phyloP scores from a whole-genome alignment of 2,329 filamentous ascomycete species.

The Arthrinium phaeospermum region DNA sequence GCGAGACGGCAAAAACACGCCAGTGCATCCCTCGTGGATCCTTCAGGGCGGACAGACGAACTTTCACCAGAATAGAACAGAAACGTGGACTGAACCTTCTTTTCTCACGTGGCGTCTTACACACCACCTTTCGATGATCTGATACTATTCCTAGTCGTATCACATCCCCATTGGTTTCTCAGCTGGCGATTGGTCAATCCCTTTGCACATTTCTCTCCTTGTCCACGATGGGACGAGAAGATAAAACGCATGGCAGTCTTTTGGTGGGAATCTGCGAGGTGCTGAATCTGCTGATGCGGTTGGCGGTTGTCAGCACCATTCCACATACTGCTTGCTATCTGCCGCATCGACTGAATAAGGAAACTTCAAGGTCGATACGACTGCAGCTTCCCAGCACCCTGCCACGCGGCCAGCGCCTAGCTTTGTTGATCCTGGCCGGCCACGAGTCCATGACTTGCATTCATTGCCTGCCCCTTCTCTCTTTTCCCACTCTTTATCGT shows the following conservation, averaged over 20 bases:
- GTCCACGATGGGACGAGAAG: neutral
- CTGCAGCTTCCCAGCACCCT: slow-evolving; percentile 2
- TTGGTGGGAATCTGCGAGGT: neutral
- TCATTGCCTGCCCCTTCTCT: neutral
- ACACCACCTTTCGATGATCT: neutral
- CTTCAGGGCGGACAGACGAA: slow-evolving; percentile 3
- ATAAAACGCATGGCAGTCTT: neutral
- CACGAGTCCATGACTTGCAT: slow-evolving; percentile 15
- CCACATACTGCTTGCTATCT: neutral
- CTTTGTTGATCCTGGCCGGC: neutral
- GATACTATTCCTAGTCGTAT: neutral
- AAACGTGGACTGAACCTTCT: slow-evolving; percentile 10
- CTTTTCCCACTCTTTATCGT: too few relatives aligned
- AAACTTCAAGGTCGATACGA: neutral
- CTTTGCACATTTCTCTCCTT: neutral
- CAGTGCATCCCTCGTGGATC: neutral
- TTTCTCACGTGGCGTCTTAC: slow-evolving; percentile 11
- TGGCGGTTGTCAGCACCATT: neutral
- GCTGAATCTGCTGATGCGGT: neutral
- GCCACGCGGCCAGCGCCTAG: neutral
- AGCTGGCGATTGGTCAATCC: neutral
- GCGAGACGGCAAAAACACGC: neutral
- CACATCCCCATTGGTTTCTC: neutral
- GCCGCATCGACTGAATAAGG: slow-evolving; percentile 12
- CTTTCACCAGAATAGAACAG: neutral